Evolutionary conservation across 2,329 filamentous ascomycete genomes (phyloP).

Genomic region (Fonsecaea multimorphosa): DNA sequence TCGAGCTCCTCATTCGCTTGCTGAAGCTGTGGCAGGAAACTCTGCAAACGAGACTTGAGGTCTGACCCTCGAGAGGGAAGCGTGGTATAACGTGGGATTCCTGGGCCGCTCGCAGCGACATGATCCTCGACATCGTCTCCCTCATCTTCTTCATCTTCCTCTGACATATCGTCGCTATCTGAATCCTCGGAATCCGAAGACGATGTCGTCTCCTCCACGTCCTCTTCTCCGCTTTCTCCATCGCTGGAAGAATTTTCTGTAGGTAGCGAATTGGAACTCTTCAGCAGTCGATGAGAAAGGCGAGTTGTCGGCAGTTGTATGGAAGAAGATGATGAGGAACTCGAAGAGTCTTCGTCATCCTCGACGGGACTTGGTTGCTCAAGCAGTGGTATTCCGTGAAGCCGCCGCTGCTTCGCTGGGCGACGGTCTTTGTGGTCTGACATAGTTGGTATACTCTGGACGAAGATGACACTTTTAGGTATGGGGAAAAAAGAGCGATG

Average conservation of each 20-base stretch:
- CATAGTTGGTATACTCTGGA: neutral
- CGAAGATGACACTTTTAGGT: neutral
- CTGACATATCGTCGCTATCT: slow-evolving; percentile 4
- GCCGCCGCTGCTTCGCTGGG: neutral
- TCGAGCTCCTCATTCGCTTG: slow-evolving; percentile 52
- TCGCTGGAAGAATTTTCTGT: neutral
- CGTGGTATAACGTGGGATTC: slow-evolving; percentile 23
- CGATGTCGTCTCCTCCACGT: slow-evolving; percentile 18
- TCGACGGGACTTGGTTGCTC: neutral
- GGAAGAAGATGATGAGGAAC: slow-evolving; percentile 1
- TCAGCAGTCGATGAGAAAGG: neutral
- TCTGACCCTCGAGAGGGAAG: slow-evolving; percentile 5
- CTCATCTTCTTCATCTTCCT: slow-evolving; percentile 13
- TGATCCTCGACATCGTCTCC: neutral
- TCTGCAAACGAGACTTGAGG: slow-evolving; percentile 47
- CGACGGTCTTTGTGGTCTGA: neutral
- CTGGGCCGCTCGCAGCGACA: neutral
- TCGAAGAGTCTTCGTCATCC: slow-evolving; percentile 12
- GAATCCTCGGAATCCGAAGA: slow-evolving; percentile 17
- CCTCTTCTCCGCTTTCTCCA: neutral
- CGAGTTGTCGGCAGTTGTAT: neutral
- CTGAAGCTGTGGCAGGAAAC: slow-evolving; percentile 52
- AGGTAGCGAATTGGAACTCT: neutral
- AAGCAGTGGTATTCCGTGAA: neutral
- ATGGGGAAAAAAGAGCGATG: neutral